A percentile compares a stretch with the other conserved stretches of the same genome.
phyloP scores from a whole-genome alignment of 495 filamentous ascomycete genomes.

The Penicillium subrubescens region DNA sequence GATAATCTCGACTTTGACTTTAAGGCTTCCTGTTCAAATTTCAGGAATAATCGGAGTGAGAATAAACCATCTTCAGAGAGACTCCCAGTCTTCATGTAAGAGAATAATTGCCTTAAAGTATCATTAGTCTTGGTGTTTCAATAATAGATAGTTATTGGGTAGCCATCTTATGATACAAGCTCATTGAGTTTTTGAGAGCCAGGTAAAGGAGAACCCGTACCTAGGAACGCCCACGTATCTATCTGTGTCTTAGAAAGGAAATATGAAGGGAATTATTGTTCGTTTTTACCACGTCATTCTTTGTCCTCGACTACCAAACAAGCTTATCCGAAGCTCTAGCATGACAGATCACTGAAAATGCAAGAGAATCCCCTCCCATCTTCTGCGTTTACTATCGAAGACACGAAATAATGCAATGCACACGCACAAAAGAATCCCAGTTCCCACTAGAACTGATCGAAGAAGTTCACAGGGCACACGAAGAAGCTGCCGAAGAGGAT shows the following conservation, averaged over 20 bases:
- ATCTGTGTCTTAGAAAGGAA: background rate
- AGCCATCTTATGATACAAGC: no score
- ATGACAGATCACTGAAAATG: background rate
- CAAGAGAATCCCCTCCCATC: background rate
- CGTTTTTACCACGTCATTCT: background rate
- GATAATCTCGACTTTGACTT: no score
- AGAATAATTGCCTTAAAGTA: no score
- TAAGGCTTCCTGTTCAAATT: no score
- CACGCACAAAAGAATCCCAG: background rate
- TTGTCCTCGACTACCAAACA: background rate
- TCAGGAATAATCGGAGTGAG: no score
- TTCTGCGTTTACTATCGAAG: background rate
- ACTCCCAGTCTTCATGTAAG: no score
- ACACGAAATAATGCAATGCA: background rate
- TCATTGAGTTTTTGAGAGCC: background rate
- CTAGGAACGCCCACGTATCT: background rate
- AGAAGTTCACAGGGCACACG: background rate
- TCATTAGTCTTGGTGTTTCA: no score
- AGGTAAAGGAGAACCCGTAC: background rate
- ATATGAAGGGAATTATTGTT: background rate
- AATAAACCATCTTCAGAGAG: no score
- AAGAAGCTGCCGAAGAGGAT: background rate
- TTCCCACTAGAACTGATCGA: background rate
- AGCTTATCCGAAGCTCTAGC: background rate
- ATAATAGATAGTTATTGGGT: no score